Base-by-base conservation (phyloP, 768 basidiomycete species). In the Leucosporidium yakuticum region DNA sequence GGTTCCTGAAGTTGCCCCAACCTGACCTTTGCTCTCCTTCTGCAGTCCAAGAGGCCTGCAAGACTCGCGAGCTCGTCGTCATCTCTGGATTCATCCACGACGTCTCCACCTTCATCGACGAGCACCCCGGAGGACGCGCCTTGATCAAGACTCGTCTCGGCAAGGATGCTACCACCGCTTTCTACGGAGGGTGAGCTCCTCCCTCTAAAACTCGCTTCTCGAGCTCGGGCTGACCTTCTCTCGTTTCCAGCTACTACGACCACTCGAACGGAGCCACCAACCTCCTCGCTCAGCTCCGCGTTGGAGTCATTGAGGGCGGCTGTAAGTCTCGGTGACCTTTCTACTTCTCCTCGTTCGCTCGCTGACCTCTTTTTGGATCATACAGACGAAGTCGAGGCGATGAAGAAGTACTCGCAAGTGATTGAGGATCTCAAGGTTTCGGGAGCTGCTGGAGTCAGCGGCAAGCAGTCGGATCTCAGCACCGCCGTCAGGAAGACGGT, bases 41-140 rank as follows among this genome's bases (percentile, higher is more conserved):
- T 44, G 8, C 57, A 70, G 65, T 87, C 78, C 85, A 86, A 77
- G 81, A 84, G 68, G 87, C 88, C 74, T 84, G 89, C 8, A 81
- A 84, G 78, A 81, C 82, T 48, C 82, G 86, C 34, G 82, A 84
- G 4, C 79, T 96, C 63, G 80, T 94, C 51, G 83, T 91, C 60
- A 81, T 94, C 48, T 85, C 87, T 25, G 92, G 92, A 19, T 93
- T 90, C 80, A 88, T 96, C 70, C 90, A 93, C 77, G 91, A 95
- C 71, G 84, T 86, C 25, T 83, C 88, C 5, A 77, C 82, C 17
- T 92, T 93, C 77, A 69, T 86, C 44, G 86, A 87, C 64, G 82
- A 85, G 62, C 89, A 91, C 79, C 92, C 92, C 0, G 92, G 92
- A 29, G 92, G 92, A 21, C 80, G 80, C 50, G 75, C 80, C 49